Evolutionary conservation across 306 rosid genomes (phyloP).

Genomic region (barrel medic (Medicago truncatula)): DNA sequence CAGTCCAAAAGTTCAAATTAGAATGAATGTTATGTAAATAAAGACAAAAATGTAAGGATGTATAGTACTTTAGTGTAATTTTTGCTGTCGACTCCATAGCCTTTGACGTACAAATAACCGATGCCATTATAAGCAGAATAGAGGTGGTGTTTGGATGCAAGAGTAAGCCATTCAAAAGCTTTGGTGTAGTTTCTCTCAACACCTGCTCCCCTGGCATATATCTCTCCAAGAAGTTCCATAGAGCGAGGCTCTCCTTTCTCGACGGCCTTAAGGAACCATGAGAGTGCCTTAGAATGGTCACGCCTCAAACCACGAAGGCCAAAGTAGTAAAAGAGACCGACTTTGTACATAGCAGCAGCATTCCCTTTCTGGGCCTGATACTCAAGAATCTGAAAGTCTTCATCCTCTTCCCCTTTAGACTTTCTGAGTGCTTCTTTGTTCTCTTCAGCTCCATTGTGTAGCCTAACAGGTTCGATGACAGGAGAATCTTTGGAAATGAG

Average conservation of each 20-base stretch:
- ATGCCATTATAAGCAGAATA: conserved; percentile 93
- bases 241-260: conserved; percentile 94
- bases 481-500: conserved; percentile 87
- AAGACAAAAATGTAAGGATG: background rate
- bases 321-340: conserved; percentile 95
- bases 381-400: conserved; percentile 91
- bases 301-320: conserved; percentile 95
- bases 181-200: conserved; percentile 89
- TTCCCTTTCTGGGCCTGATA: conserved; percentile 96
- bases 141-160: conserved; percentile 79
- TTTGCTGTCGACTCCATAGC: conserved; percentile 87
- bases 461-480: conserved; percentile 84
- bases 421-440: conserved; percentile 90
- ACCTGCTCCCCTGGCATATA: conserved; percentile 95
- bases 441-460: conserved; percentile 92
- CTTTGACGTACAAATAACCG: conserved; percentile 93
- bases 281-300: conserved; percentile 82
- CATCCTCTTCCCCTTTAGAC: conserved; percentile 93
- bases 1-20: background rate
- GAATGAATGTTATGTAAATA: background rate
- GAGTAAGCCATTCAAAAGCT: conserved; percentile 94
- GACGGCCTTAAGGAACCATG: conserved; percentile 91
- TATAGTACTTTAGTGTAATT: conserved; percentile 81
- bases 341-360: conserved; percentile 91
- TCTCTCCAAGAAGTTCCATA: conserved; percentile 96